Percentiles rank a stretch among this genome's conserved stretches.
These are phyloP conservation scores for Colletotrichum sp. DNA, from an alignment of 2,329 filamentous ascomycete genomes.

Conservation along the genomic window DNA sequence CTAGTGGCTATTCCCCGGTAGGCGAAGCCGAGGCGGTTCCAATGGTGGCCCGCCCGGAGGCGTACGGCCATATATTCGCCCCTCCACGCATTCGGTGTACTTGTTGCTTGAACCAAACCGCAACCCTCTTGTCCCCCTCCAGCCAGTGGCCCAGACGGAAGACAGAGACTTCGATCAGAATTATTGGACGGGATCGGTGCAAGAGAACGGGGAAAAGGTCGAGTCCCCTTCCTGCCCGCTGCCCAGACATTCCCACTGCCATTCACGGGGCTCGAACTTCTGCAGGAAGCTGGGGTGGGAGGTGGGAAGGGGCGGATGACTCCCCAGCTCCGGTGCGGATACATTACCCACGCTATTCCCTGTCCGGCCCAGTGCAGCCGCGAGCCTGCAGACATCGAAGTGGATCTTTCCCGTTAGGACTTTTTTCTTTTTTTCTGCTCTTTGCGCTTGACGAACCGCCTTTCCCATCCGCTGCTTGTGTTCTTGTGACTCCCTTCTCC, in stretches of 20 bases:
- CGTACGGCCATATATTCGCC: background rate
- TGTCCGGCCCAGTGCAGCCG: slow-evolving; percentile 15
- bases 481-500: slow-evolving; percentile 17
- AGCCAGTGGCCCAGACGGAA: background rate
- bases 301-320: slow-evolving; percentile 2
- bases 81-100: background rate
- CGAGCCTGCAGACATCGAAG: slow-evolving; percentile 16
- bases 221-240: background rate
- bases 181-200: background rate
- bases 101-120: background rate
- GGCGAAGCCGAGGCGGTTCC: slow-evolving; percentile 2
- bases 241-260: background rate
- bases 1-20: background rate
- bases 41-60: background rate
- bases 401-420: slow-evolving; percentile 8
- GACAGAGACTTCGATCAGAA: slow-evolving; percentile 2
- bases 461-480: background rate
- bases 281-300: slow-evolving; percentile 10
- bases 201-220: background rate
- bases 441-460: slow-evolving; percentile 14
- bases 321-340: background rate
- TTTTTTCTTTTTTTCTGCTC: background rate
- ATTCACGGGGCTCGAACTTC: background rate
- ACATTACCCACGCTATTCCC: slow-evolving; percentile 15
- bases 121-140: background rate